Conservation (phyloP, 148 eudicot genomes). For the Heliamphora exappendiculata region DNA sequence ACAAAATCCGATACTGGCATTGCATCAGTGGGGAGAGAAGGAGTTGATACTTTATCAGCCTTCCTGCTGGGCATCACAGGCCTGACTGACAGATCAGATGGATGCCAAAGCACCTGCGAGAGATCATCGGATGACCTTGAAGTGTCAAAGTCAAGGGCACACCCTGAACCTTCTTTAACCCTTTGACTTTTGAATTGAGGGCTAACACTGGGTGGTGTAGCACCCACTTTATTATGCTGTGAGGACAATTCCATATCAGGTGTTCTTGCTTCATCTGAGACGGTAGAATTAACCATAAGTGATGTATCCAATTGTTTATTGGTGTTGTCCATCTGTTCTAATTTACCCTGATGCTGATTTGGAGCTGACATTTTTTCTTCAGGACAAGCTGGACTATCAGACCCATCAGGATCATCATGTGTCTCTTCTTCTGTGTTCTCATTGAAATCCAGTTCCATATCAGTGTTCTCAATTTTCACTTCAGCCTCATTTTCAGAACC, state of each 20-base stretch:
- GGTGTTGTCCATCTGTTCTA: constrained; percentile 30
- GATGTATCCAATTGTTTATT: constrained; percentile 29
- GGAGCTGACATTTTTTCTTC: constrained; percentile 41
- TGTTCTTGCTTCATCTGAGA: constrained; percentile 32
- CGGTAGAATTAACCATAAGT: constrained; percentile 21
- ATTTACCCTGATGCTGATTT: constrained; percentile 28
- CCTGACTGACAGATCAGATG: constrained; percentile 94
- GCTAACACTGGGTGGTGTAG: constrained; percentile 58
- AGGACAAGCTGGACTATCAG: constrained; percentile 37
- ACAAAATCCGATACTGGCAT: constrained; percentile 58
- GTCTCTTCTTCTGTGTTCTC: constrained; percentile 81
- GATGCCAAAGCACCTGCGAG: constrained; percentile 88
- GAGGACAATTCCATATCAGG: constrained; percentile 49
- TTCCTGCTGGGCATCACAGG: constrained; percentile 97
- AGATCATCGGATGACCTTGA: constrained; percentile 51
- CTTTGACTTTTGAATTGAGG: constrained; percentile 59
- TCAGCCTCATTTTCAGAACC: constrained; percentile 72
- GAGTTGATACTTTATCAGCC: constrained; percentile 52
- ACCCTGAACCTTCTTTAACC: constrained; percentile 39
- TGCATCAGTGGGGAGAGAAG: constrained; percentile 67
- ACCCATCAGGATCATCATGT: constrained; percentile 66
- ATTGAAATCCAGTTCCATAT: constrained; percentile 97
- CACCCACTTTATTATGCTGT: constrained; percentile 35
- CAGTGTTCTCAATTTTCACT: constrained; percentile 85
- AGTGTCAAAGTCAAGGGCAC: constrained; percentile 47